A percentile compares a stretch with the other conserved stretches of the same genome.
phyloP scores from a whole-genome alignment of 768 basidiomycete genomes.

The Dioszegia hungarica region DNA sequence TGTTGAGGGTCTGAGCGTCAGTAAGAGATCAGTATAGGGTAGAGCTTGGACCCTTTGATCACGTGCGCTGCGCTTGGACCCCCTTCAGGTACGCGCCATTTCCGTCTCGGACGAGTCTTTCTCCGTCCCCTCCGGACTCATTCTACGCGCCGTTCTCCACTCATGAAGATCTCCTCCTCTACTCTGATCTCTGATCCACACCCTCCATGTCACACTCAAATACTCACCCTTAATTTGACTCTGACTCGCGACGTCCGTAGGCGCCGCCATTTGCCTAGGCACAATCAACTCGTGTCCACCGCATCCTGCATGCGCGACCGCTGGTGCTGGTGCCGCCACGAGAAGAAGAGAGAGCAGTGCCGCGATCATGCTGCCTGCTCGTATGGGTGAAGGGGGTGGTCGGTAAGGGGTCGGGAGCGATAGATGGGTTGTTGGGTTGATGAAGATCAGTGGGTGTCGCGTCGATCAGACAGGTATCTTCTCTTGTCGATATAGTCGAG shows the following conservation, averaged over 20 bases:
- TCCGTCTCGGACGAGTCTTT: no score
- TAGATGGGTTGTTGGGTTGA: not conserved
- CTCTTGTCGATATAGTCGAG: no score
- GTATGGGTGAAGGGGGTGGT: no score
- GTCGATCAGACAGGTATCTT: no score
- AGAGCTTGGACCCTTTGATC: not conserved
- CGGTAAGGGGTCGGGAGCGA: no score
- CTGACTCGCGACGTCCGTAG: conserved; percentile 22
- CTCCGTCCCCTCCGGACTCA: no score
- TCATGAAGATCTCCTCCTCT: no score
- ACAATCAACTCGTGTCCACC: conserved; percentile 25
- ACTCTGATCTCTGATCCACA: not conserved
- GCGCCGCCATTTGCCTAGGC: not conserved
- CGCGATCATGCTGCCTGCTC: no score
- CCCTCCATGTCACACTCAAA: not conserved
- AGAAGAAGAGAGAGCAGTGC: not conserved
- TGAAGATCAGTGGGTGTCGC: conserved; percentile 1
- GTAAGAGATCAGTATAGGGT: not conserved
- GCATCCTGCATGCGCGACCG: conserved; percentile 21
- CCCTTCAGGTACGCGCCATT: not conserved
- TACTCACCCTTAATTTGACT: conserved; percentile 18
- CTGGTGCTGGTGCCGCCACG: conserved; percentile 1
- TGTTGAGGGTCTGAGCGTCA: conserved; percentile 22
- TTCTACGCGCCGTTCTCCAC: no score
- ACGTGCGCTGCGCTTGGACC: not conserved